phyloP scores from a whole-genome alignment of 2,329 filamentous ascomycete genomes.

The Exophiala sideris region DNA sequence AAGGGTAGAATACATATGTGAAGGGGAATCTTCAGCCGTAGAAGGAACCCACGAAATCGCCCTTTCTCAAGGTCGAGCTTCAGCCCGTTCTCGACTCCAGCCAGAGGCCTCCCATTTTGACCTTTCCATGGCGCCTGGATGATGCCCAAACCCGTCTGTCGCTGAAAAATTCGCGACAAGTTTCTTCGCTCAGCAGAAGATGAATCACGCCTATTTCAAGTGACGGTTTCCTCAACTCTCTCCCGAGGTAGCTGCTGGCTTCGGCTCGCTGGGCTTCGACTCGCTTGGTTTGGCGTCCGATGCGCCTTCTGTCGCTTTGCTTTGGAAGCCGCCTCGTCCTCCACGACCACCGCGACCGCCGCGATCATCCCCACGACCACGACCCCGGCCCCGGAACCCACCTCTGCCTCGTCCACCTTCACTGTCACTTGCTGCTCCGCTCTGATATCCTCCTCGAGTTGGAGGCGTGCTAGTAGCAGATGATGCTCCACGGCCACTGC shows the following conservation, averaged over 20 bases:
- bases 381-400: conserved; percentile 56
- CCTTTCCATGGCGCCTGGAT: conserved; percentile 21
- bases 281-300: conserved; percentile 38
- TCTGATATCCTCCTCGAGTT: conserved; percentile 72
- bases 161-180: conserved; percentile 10
- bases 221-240: conserved; percentile 13
- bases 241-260: conserved; percentile 14
- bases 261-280: conserved; percentile 36
- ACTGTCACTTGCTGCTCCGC: conserved; percentile 74
- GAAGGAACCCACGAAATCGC: background rate
- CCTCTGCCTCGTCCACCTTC: conserved; percentile 63
- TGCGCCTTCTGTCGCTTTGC: conserved; percentile 56
- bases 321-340: conserved; percentile 57
- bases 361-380: conserved; percentile 53
- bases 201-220: conserved; percentile 4
- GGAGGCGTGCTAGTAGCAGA: conserved; percentile 54
- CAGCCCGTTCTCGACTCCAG: conserved; percentile 12
- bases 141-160: conserved; percentile 20
- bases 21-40: conserved; percentile 9
- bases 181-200: conserved; percentile 9
- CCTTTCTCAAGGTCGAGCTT: background rate
- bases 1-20: conserved; percentile 23
- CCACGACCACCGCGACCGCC: conserved; percentile 55
- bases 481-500: conserved; percentile 60
- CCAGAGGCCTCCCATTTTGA: conserved; percentile 14